Conservation (phyloP, 1,139 yeast genomes). For the Kluyveromyces sp. region DNA sequence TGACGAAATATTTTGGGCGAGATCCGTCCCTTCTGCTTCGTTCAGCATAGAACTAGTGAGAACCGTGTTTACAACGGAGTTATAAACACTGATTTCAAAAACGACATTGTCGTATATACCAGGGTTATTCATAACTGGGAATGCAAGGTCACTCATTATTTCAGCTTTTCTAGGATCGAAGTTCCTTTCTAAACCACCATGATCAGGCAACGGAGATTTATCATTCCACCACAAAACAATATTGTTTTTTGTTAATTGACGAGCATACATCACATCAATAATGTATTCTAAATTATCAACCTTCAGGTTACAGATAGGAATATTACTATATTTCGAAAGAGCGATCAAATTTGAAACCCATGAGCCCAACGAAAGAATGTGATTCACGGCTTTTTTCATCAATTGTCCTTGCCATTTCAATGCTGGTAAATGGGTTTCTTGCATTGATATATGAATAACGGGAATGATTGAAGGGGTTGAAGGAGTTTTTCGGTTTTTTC, state of each 20-base stretch:
- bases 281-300: constrained; percentile 69
- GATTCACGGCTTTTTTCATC: constrained; percentile 61
- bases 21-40: constrained; percentile 85
- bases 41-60: constrained; percentile 76
- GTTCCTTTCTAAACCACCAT: constrained; percentile 78
- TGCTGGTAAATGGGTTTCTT: constrained; percentile 58
- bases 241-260: constrained; percentile 57
- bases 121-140: constrained; percentile 70
- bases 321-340: constrained; percentile 62
- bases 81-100: constrained; percentile 70
- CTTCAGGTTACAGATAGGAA: constrained; percentile 81
- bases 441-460: constrained; percentile 48
- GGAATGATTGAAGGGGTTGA: constrained; percentile 48
- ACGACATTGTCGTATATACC: constrained; percentile 76
- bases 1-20: constrained; percentile 42
- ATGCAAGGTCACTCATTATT: constrained; percentile 52
- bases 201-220: constrained; percentile 63
- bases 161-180: constrained; percentile 26
- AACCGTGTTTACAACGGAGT: constrained; percentile 77
- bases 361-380: constrained; percentile 63
- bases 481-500: constrained; percentile 38
- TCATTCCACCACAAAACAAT: constrained; percentile 93
- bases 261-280: constrained; percentile 81
- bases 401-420: constrained; percentile 80
- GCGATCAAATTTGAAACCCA: constrained; percentile 65